Conservation (phyloP, 2,329 filamentous ascomycete species). For the Colletotrichum spinosum region DNA sequence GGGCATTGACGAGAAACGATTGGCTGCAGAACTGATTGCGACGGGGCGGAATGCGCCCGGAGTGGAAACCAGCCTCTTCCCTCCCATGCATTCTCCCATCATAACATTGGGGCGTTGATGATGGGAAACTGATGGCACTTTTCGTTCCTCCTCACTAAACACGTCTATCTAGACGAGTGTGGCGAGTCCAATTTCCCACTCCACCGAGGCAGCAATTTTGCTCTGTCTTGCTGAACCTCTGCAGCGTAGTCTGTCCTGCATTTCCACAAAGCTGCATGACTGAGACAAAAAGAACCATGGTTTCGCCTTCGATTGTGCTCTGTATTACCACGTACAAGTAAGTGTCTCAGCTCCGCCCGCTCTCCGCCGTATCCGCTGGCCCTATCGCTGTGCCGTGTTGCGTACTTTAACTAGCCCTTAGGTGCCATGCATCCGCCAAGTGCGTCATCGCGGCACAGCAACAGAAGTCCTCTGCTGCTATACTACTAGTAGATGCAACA, state of each 20-base stretch:
- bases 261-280: no score
- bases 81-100: background rate
- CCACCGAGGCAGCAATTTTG: no score
- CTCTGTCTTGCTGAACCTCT: no score
- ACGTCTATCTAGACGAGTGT: no score
- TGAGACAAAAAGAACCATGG: no score
- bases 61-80: background rate
- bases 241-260: no score
- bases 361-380: no score
- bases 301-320: background rate
- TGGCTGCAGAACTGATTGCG: background rate
- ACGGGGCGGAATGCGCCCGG: conserved; percentile 19
- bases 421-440: conserved; percentile 22
- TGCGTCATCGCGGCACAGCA: conserved; percentile 32
- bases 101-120: no score
- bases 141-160: no score
- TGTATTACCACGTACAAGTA: background rate
- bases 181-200: no score
- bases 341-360: background rate
- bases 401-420: conserved; percentile 13
- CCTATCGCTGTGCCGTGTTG: background rate
- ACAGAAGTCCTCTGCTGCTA: conserved; percentile 4
- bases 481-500: background rate
- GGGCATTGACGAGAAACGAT: background rate
- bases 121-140: no score